Percentiles rank a stretch among this genome's conserved stretches.
Evolutionary conservation across 164 flowering plant species (phyloP).

Genomic region (Chloranthus sessilifolius): DNA sequence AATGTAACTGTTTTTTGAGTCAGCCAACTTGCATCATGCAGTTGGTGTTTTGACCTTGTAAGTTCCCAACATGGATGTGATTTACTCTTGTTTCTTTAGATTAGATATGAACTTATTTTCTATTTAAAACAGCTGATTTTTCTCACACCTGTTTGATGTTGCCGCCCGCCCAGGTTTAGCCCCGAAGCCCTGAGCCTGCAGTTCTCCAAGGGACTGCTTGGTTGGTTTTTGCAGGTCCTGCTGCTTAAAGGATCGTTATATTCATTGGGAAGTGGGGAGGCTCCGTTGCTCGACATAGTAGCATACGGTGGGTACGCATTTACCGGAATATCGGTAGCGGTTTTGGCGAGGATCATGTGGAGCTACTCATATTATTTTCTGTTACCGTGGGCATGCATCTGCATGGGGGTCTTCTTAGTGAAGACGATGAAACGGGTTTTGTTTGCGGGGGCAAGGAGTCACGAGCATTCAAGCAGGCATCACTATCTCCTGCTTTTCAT

Average conservation of each 20-base stretch:
- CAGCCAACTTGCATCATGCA: too few species aligned
- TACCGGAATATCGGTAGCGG: conserved; percentile 35
- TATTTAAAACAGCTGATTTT: too few species aligned
- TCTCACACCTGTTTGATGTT: too few species aligned
- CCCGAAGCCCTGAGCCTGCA: conserved; percentile 39
- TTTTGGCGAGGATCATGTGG: conserved; percentile 33
- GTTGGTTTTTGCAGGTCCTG: conserved; percentile 35
- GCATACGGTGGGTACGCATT: conserved; percentile 48
- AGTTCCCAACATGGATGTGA: too few species aligned
- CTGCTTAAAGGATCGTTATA: conserved; percentile 28
- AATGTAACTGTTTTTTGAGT: too few species aligned
- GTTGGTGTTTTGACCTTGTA: too few species aligned
- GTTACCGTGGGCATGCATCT: conserved; percentile 29
- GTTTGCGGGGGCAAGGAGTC: conserved; percentile 29
- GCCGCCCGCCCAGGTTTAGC: conserved; percentile 33
- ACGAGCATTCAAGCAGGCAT: conserved; percentile 23
- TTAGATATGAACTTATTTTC: too few species aligned
- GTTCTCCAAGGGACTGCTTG: conserved; percentile 32
- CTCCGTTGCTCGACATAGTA: conserved; percentile 41
- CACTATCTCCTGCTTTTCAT: conserved; percentile 36
- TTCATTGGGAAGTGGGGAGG: conserved; percentile 36
- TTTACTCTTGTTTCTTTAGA: too few species aligned
- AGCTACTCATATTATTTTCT: conserved; percentile 24
- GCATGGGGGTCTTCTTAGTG: conserved; percentile 37
- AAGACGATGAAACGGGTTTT: conserved; percentile 36